These are phyloP conservation scores for Jacaranda mimosifolia DNA, from an alignment of 257 asterid genomes.

Conservation along the genomic window DNA sequence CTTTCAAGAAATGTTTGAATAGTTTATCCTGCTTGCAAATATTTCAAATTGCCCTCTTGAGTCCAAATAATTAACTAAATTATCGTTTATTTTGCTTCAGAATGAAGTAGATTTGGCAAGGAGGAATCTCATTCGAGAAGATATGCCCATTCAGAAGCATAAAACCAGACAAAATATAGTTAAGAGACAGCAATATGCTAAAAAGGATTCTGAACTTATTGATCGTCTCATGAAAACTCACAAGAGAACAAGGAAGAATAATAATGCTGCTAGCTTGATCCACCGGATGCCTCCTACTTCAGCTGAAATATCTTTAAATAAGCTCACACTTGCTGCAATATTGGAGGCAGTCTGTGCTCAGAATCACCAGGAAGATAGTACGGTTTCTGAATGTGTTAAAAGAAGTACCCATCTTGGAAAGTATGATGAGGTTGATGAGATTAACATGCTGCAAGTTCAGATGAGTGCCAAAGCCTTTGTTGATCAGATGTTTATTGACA, in stretches of 20 bases:
- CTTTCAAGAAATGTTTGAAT: background rate
- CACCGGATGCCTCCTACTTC: constrained; percentile 45
- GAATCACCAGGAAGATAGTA: constrained; percentile 41
- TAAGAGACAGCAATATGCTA: constrained; percentile 31
- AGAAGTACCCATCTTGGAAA: constrained; percentile 32
- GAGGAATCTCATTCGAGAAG: constrained; percentile 42
- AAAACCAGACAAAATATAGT: constrained; percentile 34
- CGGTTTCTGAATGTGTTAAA: constrained; percentile 32
- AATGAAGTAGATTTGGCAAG: constrained; percentile 43
- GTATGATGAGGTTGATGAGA: constrained; percentile 44
- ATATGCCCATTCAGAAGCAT: constrained; percentile 37
- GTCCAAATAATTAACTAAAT: constrained; percentile 9
- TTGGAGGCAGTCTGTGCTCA: constrained; percentile 53
- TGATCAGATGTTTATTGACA: constrained; percentile 59
- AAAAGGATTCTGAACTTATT: constrained; percentile 40
- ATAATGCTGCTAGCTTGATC: constrained; percentile 29
- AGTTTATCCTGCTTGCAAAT: background rate
- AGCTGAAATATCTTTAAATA: constrained; percentile 41
- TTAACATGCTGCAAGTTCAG: constrained; percentile 50
- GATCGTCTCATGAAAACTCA: constrained; percentile 43
- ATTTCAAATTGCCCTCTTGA: background rate
- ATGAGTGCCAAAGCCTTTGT: constrained; percentile 65
- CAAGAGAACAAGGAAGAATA: constrained; percentile 38
- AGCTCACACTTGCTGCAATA: constrained; percentile 51
- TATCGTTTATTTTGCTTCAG: constrained; percentile 47